A percentile compares a stretch with the other conserved stretches of the same genome.
Conservation (phyloP, 116 monocot genomes). For the Trichopus zeylanicus region DNA sequence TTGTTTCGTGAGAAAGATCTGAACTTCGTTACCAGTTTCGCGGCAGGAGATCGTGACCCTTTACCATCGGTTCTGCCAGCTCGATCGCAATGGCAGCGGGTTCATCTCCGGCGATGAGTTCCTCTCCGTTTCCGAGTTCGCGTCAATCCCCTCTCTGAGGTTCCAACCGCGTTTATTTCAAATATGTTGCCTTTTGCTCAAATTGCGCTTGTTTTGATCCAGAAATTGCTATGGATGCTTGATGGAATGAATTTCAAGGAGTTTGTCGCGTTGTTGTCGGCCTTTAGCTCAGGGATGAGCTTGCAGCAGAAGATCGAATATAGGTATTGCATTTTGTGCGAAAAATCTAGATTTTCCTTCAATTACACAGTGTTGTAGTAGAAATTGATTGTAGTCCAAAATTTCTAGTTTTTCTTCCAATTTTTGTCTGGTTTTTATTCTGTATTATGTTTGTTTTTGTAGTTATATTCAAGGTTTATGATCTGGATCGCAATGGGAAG, state of each 20-base stretch:
- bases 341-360: too few species aligned
- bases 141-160: constrained; percentile 96
- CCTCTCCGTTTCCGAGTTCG: constrained; percentile 83
- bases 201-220: constrained; percentile 6
- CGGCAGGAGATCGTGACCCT: constrained; percentile 91
- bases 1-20: background rate
- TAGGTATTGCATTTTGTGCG: constrained; percentile 14
- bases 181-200: background rate
- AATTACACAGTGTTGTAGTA: too few species aligned
- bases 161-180: constrained; percentile 2
- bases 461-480: constrained; percentile 94
- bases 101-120: constrained; percentile 89
- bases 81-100: constrained; percentile 56
- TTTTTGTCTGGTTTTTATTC: constrained; percentile 5
- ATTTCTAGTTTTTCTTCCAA: background rate
- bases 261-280: constrained; percentile 80
- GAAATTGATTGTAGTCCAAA: too few species aligned
- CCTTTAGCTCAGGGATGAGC: constrained; percentile 71
- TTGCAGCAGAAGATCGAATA: constrained; percentile 80
- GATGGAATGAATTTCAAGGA: constrained; percentile 95
- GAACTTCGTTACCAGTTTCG: constrained; percentile 48
- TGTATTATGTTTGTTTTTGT: constrained; percentile 5
- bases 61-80: constrained; percentile 92
- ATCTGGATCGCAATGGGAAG: constrained; percentile 70
- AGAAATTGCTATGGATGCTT: constrained; percentile 76